Base-by-base conservation (phyloP, 202 grass and related monocot species). In the Setaria viridis region DNA sequence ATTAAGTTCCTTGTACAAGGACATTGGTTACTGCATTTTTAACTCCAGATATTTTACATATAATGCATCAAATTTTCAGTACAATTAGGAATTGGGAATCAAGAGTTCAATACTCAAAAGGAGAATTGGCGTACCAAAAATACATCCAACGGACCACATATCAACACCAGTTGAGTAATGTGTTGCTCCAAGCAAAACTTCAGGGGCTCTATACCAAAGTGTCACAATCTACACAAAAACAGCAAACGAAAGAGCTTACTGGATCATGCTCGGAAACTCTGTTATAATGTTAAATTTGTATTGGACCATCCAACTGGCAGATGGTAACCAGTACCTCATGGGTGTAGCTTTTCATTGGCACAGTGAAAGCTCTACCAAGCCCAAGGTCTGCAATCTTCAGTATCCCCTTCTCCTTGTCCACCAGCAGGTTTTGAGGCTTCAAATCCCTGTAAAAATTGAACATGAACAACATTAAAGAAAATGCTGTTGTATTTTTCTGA, bases 141-240 rank as follows among this genome's bases (percentile, higher is more conserved):
- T 99, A 48, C 97, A 99, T 71, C 97, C 97, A 53, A 99, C 75
- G 0, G 93, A 96, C 97, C 94, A 96, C 81, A 99, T 96, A 87
- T 96, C 94, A 74, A 99, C 97, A 58, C 94, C 90, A 81, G 92
- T 93, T 69, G 97, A 96, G 78, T 96, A 96, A 80, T 96, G 93
- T 45, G 88, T 96, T 30, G 80, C 84, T 72, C 97, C 97, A 78
- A 99, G 82, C 85, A 96, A 81, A 82, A 99, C 92, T 76, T 99
- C 97, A 64, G 94, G 97, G 87, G 94, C 97, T 87, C 94, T 93
- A 56, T 99, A 99, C 97, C 97, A 99, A 58, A 99, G 92, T 14
- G 97, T 96, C 17, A 96, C 94, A 76, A 99, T 99, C 97, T 99
- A 84, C 84, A 80, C 34, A 67, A 67, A 56, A 29, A 11, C 25